Conservation (phyloP, 495 filamentous ascomycete genomes). For the Neurospora sp. region DNA sequence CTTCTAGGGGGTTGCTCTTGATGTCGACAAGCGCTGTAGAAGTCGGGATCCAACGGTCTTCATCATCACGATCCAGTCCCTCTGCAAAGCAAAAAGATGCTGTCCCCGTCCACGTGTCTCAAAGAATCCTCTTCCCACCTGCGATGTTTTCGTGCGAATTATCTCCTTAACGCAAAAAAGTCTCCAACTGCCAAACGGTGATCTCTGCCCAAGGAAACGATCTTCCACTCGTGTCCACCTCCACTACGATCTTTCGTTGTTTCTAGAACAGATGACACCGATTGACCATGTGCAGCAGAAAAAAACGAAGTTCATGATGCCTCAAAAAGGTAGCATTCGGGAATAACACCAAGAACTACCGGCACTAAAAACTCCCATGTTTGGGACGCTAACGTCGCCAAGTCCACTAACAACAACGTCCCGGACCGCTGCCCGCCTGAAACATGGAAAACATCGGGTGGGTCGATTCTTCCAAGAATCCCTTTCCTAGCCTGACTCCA, state of each 20-base stretch:
- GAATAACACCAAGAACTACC: neutral
- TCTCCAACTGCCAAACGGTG: neutral
- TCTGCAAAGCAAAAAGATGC: neutral
- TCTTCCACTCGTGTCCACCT: neutral
- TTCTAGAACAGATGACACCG: neutral
- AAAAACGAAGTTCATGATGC: neutral
- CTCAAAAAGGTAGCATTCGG: neutral
- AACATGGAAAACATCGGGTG: neutral
- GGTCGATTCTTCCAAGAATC: neutral
- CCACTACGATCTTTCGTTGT: neutral
- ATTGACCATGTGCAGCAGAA: neutral
- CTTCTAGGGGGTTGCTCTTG: neutral
- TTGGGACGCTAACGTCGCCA: neutral
- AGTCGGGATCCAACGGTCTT: neutral
- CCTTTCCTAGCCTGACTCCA: neutral
- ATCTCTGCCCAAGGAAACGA: neutral
- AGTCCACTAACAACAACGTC: neutral
- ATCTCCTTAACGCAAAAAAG: neutral
- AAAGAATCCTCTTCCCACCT: neutral
- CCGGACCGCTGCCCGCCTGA: neutral
- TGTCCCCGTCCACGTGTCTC: neutral
- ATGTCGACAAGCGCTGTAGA: neutral
- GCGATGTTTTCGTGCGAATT: neutral
- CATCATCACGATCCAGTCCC: neutral
- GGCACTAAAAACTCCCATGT: neutral